phyloP scores from a whole-genome alignment of 2,329 filamentous ascomycete species.

The Dactylonectria estremocensis region DNA sequence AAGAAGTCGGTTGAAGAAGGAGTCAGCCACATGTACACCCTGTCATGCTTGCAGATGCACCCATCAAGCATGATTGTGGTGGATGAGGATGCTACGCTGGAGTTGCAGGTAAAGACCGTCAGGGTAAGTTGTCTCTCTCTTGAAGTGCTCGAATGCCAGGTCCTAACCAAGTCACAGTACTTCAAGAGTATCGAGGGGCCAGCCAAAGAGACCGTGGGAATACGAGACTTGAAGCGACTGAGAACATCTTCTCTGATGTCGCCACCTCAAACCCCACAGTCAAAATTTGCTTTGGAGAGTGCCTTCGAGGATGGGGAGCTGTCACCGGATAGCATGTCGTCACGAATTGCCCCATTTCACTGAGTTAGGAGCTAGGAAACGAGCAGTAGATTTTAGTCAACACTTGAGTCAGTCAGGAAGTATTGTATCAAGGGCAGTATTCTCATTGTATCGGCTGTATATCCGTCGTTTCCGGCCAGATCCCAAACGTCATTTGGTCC shows the following conservation, averaged over 20 bases:
- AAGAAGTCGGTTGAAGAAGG: constrained; percentile 82
- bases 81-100: constrained; percentile 79
- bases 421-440: background rate
- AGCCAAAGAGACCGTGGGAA: background rate
- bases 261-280: constrained; percentile 1
- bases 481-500: constrained; percentile 17
- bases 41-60: constrained; percentile 81
- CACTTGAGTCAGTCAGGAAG: background rate
- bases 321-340: constrained; percentile 25
- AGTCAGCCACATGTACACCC: constrained; percentile 86
- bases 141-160: background rate
- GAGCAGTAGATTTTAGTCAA: background rate
- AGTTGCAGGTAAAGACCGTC: constrained; percentile 77
- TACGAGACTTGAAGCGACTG: background rate
- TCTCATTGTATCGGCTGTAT: background rate
- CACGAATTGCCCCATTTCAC: constrained; percentile 6
- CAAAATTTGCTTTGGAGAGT: background rate
- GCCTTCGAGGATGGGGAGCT: constrained; percentile 4
- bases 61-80: constrained; percentile 81
- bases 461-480: constrained; percentile 7
- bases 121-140: constrained; percentile 53
- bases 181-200: constrained; percentile 19
- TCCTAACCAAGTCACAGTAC: constrained; percentile 8
- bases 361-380: background rate
- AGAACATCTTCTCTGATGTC: background rate